phyloP scores from a whole-genome alignment of 306 rosid species.

The Dicorynia guianensis region DNA sequence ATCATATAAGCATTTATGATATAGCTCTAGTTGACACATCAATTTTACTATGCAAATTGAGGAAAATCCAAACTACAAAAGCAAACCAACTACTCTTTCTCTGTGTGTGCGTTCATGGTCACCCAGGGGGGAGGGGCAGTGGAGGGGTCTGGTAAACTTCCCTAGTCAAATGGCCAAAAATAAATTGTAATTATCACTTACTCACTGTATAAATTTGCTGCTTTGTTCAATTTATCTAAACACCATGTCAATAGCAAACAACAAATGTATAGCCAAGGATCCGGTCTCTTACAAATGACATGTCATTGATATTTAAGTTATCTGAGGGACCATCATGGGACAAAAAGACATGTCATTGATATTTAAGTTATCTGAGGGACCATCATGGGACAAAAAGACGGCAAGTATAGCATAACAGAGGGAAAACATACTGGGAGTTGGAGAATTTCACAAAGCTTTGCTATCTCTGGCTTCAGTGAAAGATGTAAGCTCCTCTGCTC shows the following conservation, averaged over 20 bases:
- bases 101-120: no score
- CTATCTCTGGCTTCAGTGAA: constrained; percentile 50
- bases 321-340: constrained; percentile 30
- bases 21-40: constrained; percentile 3
- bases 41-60: background rate
- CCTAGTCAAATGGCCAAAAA: no score
- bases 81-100: background rate
- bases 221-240: no score
- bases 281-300: constrained; percentile 10
- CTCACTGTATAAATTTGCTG: no score
- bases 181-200: no score
- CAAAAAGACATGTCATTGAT: constrained; percentile 27
- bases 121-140: no score
- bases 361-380: constrained; percentile 30
- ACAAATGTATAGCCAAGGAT: background rate
- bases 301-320: constrained; percentile 23
- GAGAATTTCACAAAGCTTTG: constrained; percentile 53
- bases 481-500: constrained; percentile 51
- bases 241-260: background rate
- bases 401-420: constrained; percentile 27
- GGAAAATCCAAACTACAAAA: background rate
- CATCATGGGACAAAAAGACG: constrained; percentile 25
- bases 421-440: constrained; percentile 52
- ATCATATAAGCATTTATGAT: constrained; percentile 8
- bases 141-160: no score